Evolutionary conservation across 805 yeast species (phyloP).

Genomic region (Monosporozyma unispora): DNA sequence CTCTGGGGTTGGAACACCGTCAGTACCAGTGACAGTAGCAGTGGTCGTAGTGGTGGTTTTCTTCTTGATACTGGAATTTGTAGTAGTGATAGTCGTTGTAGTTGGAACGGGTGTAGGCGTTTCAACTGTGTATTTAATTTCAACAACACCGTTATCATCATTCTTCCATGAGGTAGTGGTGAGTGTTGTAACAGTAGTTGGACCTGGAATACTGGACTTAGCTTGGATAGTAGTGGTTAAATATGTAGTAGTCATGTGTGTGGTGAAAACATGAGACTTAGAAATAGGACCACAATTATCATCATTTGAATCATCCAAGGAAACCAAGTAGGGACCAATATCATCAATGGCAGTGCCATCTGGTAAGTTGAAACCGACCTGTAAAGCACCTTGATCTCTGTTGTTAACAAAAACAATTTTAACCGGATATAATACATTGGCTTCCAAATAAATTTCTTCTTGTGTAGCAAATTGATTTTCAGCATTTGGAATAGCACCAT

Average conservation of each 20-base stretch:
- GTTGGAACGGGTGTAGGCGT: not conserved
- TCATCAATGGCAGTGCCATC: not conserved
- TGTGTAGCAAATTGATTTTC: not conserved
- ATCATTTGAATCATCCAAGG: not conserved
- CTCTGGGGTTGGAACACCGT: no score
- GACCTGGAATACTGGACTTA: not conserved
- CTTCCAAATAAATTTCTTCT: constrained; percentile 7
- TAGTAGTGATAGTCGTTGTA: no score
- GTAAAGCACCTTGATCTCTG: not conserved
- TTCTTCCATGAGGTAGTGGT: not conserved
- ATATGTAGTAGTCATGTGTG: not conserved
- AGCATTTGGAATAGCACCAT: not conserved
- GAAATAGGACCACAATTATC: not conserved
- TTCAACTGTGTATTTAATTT: no score
- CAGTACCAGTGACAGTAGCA: no score
- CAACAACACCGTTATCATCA: not conserved
- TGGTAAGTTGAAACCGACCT: not conserved
- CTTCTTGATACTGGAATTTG: no score
- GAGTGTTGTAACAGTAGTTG: no score
- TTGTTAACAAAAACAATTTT: constrained; percentile 14
- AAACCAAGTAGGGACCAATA: not conserved
- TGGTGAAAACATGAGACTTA: not conserved
- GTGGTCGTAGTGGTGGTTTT: no score
- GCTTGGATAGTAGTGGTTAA: not conserved
- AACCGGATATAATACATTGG: constrained; percentile 20